Evolutionary conservation across 352 stramenopile species (phyloP), one percentile per base, ranked within the genome.

Genomic region (Globisporangium orthogonon): DNA sequence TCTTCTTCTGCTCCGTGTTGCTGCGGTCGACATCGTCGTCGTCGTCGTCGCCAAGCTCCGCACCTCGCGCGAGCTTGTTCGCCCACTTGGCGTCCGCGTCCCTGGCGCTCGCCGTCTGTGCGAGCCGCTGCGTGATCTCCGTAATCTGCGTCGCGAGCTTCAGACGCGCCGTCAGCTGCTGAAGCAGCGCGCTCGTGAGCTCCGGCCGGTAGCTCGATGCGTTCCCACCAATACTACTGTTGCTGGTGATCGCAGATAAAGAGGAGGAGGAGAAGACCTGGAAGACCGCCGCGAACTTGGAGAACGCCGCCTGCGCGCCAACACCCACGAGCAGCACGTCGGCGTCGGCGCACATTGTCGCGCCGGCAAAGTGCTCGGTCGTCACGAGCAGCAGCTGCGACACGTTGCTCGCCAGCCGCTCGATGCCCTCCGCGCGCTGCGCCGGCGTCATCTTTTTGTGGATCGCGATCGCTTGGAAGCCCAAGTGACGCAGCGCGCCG

Each of bases 381-480:
- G 71, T 83, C 31, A 89, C 78, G 10, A 90, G 56, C 45, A 91
- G 67, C 13, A 78, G 30, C 14, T 72, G 63, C 50, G 59, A 41
- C 23, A 23, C 23, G 9, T 43, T 44, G 13, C 33, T 47, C 10
- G 43, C 28, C 15, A 89, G 60, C 33, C 78, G 69, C 50, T 88
- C 65, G 51, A 87, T 56, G 46, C 63, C 73, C 50, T 86, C 74
- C 28, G 78, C 69, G 48, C 78, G 67, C 56, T 91, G 78, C 1
- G 61, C 62, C 6, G 62, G 39, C 1, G 78, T 75, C 73, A 90
- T 91, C 58, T 91, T 91, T 55, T 65, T 66, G 61, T 93, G 83
- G 28, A 93, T 50, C 18, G 77, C 61, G n/a, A 87, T 54, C n/a
- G 74, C 67, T 46, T 86, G 71, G 54, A 85, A 70, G 9, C 77